A percentile compares a stretch with the other conserved stretches of the same genome.
These are phyloP conservation scores for Monilinia polystroma DNA, from an alignment of 2,329 filamentous ascomycete genomes.

Conservation along the genomic window DNA sequence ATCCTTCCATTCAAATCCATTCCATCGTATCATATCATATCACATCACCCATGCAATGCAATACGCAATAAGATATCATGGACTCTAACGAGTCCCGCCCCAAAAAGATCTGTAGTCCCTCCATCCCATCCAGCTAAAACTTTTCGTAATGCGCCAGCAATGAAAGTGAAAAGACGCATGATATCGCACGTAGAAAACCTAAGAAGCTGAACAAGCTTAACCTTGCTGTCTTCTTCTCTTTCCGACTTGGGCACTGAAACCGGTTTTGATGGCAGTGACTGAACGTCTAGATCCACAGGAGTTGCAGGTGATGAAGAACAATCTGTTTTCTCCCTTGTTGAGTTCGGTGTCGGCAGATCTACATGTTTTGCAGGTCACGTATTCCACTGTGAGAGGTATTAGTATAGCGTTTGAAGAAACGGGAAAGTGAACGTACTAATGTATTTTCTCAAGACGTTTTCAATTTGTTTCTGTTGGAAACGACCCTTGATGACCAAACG, in stretches of 20 bases:
- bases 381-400: conserved; percentile 61
- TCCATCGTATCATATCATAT: neutral
- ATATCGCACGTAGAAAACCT: conserved; percentile 6
- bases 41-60: too few species aligned
- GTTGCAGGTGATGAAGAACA: conserved; percentile 99
- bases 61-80: too few species aligned
- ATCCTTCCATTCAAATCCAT: neutral
- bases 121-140: neutral
- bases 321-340: conserved; percentile 97
- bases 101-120: neutral
- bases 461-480: conserved; percentile 99
- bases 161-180: neutral
- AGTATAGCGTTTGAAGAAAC: conserved; percentile 26
- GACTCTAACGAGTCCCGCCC: too few species aligned
- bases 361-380: conserved; percentile 99
- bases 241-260: conserved; percentile 99
- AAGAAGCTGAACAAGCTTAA: conserved; percentile 49
- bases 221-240: conserved; percentile 95
- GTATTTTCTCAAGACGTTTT: conserved; percentile 93
- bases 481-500: conserved; percentile 98
- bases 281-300: conserved; percentile 78
- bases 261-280: conserved; percentile 98
- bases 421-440: conserved; percentile 65
- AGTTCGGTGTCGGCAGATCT: conserved; percentile 91
- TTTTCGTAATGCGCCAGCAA: neutral